phyloP scores from a whole-genome alignment of 352 stramenopile genomes.

The Phytophthora capsici region DNA sequence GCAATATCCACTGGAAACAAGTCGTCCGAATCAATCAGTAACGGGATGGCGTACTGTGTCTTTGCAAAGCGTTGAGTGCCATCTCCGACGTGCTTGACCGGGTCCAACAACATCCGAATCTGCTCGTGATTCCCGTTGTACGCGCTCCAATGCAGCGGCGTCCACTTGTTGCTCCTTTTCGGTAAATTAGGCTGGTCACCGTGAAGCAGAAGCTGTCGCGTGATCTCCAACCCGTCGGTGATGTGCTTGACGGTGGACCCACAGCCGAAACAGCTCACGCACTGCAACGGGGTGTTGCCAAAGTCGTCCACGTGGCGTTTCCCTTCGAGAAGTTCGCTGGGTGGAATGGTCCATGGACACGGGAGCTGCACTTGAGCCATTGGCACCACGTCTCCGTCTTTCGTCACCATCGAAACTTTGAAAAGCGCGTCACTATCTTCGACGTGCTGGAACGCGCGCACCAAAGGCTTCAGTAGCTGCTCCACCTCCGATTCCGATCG shows the following conservation, averaged over 20 bases:
- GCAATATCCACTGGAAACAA: constrained; percentile 74
- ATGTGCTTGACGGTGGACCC: constrained; percentile 66
- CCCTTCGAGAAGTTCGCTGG: constrained; percentile 57
- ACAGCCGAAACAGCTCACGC: constrained; percentile 80
- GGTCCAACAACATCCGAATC: constrained; percentile 61
- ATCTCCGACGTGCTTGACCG: constrained; percentile 12
- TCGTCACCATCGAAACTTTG: constrained; percentile 52
- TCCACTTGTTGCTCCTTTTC: constrained; percentile 77
- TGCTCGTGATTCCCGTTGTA: constrained; percentile 82
- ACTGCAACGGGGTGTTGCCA: constrained; percentile 82
- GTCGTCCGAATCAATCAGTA: constrained; percentile 60
- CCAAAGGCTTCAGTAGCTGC: constrained; percentile 51
- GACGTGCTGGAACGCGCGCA: constrained; percentile 3
- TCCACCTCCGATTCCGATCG: constrained; percentile 48
- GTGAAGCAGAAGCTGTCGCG: constrained; percentile 55
- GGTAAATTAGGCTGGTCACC: constrained; percentile 76
- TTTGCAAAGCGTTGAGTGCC: constrained; percentile 19
- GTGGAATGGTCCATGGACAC: constrained; percentile 38
- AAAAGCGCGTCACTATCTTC: constrained; percentile 31
- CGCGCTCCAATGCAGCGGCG: constrained; percentile 74
- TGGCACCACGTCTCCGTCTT: constrained; percentile 54
- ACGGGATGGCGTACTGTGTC: constrained; percentile 62
- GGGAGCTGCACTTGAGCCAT: constrained; percentile 59
- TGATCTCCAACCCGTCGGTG: constrained; percentile 71
- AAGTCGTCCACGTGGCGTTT: constrained; percentile 70